These are phyloP conservation scores for Fagus sylvatica DNA, from an alignment of 306 rosid genomes.

Conservation along the genomic window DNA sequence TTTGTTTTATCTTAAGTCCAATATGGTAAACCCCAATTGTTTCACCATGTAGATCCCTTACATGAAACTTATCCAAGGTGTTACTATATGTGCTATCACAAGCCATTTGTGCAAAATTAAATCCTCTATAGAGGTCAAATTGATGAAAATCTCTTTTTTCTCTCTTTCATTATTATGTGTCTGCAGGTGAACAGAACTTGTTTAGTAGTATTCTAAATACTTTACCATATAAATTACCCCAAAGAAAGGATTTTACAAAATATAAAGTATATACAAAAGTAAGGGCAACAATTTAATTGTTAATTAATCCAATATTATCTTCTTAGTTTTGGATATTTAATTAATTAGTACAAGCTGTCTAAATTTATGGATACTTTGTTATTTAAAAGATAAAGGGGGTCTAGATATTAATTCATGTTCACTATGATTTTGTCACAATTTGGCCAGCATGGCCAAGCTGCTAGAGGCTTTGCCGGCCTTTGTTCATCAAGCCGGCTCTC, in stretches of 20 bases:
- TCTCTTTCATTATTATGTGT: neutral
- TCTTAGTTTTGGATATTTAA: constrained; percentile 28
- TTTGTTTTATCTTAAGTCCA: neutral
- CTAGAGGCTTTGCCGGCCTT: constrained; percentile 38
- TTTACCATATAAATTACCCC: neutral
- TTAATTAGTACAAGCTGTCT: constrained; percentile 47
- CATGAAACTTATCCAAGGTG: neutral
- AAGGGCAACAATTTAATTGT: constrained; percentile 7
- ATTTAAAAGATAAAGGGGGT: constrained; percentile 36
- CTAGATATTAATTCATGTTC: constrained; percentile 40
- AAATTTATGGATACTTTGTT: constrained; percentile 32
- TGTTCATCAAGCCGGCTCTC: constrained; percentile 46
- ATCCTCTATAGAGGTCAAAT: neutral
- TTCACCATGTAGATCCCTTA: neutral
- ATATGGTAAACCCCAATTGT: neutral
- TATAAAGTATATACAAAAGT: neutral
- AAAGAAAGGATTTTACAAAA: neutral
- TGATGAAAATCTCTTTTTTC: neutral
- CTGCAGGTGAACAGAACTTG: neutral
- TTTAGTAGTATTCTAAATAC: neutral
- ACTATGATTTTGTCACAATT: constrained; percentile 34
- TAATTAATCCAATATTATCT: constrained; percentile 17
- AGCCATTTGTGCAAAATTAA: neutral
- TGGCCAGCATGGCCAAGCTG: constrained; percentile 35
- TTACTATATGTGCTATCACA: neutral